Conservation (phyloP, 2,329 filamentous ascomycete genomes). For the Pseudogymnoascus sp. region DNA sequence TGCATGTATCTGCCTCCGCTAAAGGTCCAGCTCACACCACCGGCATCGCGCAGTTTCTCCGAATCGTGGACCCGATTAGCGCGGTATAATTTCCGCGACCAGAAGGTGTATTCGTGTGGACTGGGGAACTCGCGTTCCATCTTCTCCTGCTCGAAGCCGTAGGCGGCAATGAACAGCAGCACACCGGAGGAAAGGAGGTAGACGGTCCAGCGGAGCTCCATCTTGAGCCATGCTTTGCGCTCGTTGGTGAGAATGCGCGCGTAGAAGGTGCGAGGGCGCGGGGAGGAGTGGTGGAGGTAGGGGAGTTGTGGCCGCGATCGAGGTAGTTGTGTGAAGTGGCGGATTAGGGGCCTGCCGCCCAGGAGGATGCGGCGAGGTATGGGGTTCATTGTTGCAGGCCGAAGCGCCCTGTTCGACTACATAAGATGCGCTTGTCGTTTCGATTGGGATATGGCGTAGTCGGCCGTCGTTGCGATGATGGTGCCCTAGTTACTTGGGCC, state of each 20-base stretch:
- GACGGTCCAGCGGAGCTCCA: constrained; percentile 61
- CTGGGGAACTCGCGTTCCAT: constrained; percentile 72
- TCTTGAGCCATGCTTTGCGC: constrained; percentile 59
- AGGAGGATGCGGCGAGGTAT: background rate
- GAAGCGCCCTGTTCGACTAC: background rate
- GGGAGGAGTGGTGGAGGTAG: constrained; percentile 52
- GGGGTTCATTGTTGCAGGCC: background rate
- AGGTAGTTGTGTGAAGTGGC: constrained; percentile 49
- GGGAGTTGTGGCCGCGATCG: constrained; percentile 52
- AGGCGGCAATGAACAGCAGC: constrained; percentile 52
- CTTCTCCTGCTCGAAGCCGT: constrained; percentile 63
- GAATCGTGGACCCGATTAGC: constrained; percentile 33
- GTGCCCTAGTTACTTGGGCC: background rate
- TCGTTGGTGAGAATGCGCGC: constrained; percentile 74
- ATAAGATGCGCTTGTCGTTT: background rate
- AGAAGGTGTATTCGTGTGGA: constrained; percentile 71
- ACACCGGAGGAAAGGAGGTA: constrained; percentile 56
- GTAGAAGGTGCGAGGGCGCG: constrained; percentile 39
- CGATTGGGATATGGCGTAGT: background rate
- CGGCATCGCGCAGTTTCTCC: constrained; percentile 17
- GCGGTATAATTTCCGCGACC: constrained; percentile 60
- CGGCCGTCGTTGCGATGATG: background rate
- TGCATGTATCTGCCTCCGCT: constrained; percentile 53
- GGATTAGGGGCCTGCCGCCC: constrained; percentile 28
- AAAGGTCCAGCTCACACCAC: constrained; percentile 52